Evolutionary conservation across 495 filamentous ascomycete species (phyloP).

Genomic region (Talaromyces wortmannii): DNA sequence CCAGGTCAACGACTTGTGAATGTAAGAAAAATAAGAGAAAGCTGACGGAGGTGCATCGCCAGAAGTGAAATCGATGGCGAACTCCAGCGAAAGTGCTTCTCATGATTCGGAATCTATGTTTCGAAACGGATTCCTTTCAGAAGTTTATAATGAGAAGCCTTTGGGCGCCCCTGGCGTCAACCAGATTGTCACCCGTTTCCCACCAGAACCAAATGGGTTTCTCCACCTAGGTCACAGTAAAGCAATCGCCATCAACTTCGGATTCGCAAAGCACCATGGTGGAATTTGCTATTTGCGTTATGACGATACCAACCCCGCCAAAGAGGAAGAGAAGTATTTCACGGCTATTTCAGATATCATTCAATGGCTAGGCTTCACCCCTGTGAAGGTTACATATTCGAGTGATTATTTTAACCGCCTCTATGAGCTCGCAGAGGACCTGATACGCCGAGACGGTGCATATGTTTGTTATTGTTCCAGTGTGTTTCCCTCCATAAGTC

Average conservation of each 20-base stretch:
- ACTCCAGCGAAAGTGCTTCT: conserved; percentile 9
- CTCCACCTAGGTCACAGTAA: conserved; percentile 71
- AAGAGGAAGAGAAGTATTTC: conserved; percentile 75
- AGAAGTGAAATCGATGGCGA: no score
- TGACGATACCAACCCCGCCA: conserved; percentile 81
- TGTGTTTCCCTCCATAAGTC: conserved; percentile 15
- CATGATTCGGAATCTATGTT: conserved; percentile 67
- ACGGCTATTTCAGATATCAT: conserved; percentile 72
- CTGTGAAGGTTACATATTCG: conserved; percentile 69
- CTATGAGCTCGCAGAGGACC: conserved; percentile 81
- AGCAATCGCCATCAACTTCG: conserved; percentile 96
- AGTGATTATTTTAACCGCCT: conserved; percentile 80
- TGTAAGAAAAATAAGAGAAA: no score
- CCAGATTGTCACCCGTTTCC: conserved; percentile 75
- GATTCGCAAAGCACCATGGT: conserved; percentile 79
- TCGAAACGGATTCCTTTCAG: conserved; percentile 73
- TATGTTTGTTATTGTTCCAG: conserved; percentile 69
- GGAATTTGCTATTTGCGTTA: conserved; percentile 66
- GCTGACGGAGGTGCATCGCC: no score
- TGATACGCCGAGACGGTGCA: conserved; percentile 65
- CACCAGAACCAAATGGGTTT: conserved; percentile 72
- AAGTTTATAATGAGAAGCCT: conserved; percentile 72
- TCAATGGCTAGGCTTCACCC: conserved; percentile 78
- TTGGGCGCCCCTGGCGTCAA: conserved; percentile 4
- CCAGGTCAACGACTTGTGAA: no score